Base-by-base conservation (phyloP, 345 rosid species). In the Citrus medica region DNA sequence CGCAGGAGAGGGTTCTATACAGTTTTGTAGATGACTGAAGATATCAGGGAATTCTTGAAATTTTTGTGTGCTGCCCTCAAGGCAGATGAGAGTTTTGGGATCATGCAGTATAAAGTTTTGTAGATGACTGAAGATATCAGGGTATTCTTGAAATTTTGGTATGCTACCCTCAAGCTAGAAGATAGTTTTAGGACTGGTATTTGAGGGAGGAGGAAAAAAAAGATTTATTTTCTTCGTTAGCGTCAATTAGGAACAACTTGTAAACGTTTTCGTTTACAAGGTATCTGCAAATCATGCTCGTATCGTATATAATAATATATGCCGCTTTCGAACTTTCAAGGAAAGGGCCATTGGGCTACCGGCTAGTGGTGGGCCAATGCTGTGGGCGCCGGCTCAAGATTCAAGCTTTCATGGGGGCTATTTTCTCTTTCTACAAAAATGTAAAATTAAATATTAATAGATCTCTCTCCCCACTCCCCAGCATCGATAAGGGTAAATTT, bases 1-100 rank as follows among this genome's bases (percentile, higher is more conserved):
- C 87, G 22, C 81, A 82, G 73, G 98, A 92, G 83, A 97, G 89
- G 73, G 82, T 79, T 17, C 79, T 90, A 71, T 94, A 93, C 82
- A 85, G 85, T 77, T 92, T 86, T 64, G 83, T 88, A 53, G 88
- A 86, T 82, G 90, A 89, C 75, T 86, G 82, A 88, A 85, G 60
- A 56, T 32, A 25, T 40, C 19, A 9, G 30, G 71, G 14, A 59
- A 22, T 25, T 68, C 2, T 30, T 16, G 32, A 46, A 33, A 14
- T 77, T 61, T 28, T 62, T 67, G 78, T 68, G 9, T 68, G 79
- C 56, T 71, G 72, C 67, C 63, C 67, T 37, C 17, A 24, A 13
- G 37, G 27, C 42, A 63, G 37, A 37, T 62, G 72, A 72, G 48
- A 69, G 27, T 73, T 72, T 67, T 67, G 70, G 76, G 78, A 71